Evolutionary conservation across 331 rosid genomes (phyloP).

Genomic region (Pyrus hybrid): DNA sequence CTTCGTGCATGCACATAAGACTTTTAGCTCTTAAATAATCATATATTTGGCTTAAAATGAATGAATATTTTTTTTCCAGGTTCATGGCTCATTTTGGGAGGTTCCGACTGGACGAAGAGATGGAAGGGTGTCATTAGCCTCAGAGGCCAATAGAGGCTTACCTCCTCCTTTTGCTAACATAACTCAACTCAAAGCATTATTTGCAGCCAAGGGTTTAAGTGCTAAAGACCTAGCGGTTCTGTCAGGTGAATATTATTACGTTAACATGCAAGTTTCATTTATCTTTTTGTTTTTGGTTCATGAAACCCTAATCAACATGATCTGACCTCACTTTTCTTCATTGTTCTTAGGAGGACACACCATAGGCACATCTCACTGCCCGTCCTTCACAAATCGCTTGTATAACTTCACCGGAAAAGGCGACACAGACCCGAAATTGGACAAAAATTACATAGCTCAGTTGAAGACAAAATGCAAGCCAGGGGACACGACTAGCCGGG

Average conservation of each 20-base stretch:
- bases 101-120: constrained; percentile 45
- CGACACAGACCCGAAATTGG: constrained; percentile 35
- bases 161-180: constrained; percentile 29
- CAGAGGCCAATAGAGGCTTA: constrained; percentile 13
- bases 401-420: constrained; percentile 39
- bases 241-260: constrained; percentile 14
- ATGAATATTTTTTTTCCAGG: constrained; percentile 3
- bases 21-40: too few relatives aligned
- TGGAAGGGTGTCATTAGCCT: constrained; percentile 26
- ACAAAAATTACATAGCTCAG: constrained; percentile 7
- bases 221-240: constrained; percentile 37
- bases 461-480: constrained; percentile 32
- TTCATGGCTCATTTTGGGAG: constrained; percentile 33
- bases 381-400: constrained; percentile 25
- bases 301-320: neutral
- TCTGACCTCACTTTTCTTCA: neutral
- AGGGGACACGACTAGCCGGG: constrained; percentile 6
- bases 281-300: too few relatives aligned
- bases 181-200: constrained; percentile 15
- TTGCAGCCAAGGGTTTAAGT: constrained; percentile 23
- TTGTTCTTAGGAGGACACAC: constrained; percentile 31
- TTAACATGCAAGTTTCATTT: too few relatives aligned
- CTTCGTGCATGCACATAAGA: too few relatives aligned
- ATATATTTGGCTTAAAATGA: too few relatives aligned
- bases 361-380: constrained; percentile 31